Percentiles rank a stretch among this genome's conserved stretches.
These are phyloP conservation scores for Purpureocillium lavendulum DNA, from an alignment of 2,329 filamentous ascomycete genomes.

Conservation along the genomic window DNA sequence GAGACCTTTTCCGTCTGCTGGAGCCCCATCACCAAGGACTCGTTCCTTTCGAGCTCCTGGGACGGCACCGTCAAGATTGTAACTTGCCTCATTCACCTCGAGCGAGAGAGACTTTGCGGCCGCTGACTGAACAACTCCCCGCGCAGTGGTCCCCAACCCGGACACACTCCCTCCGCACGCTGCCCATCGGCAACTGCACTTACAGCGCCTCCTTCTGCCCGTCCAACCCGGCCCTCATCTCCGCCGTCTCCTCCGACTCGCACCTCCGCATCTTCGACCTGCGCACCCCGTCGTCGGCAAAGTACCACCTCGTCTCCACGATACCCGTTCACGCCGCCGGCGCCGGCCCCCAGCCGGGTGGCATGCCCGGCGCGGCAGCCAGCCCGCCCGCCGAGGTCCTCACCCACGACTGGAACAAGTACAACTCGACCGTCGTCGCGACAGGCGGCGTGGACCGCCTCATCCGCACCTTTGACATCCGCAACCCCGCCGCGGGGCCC, in stretches of 20 bases:
- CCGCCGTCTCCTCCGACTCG: slow-evolving; percentile 81
- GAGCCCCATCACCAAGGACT: slow-evolving; percentile 87
- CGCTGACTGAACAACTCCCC: background rate
- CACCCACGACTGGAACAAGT: slow-evolving; percentile 99
- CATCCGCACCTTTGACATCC: slow-evolving; percentile 85
- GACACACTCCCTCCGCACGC: slow-evolving; percentile 66
- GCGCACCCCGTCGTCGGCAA: slow-evolving; percentile 73
- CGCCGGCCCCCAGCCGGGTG: slow-evolving; percentile 27
- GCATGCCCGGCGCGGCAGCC: slow-evolving; percentile 13
- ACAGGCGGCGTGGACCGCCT: slow-evolving; percentile 82
- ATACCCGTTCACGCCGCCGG: slow-evolving; percentile 74
- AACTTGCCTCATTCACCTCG: slow-evolving; percentile 13
- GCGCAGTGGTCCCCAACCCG: slow-evolving; percentile 74
- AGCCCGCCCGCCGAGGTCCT: slow-evolving; percentile 70
- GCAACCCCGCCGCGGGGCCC: slow-evolving; percentile 65
- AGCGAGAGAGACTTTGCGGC: background rate
- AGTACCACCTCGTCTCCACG: slow-evolving; percentile 76
- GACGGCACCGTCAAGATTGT: slow-evolving; percentile 91
- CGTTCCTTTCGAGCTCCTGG: slow-evolving; percentile 88
- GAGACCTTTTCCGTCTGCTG: slow-evolving; percentile 90
- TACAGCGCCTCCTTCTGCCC: slow-evolving; percentile 91
- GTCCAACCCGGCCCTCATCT: slow-evolving; percentile 76
- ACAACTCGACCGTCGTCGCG: slow-evolving; percentile 74
- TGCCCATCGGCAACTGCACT: slow-evolving; percentile 88
- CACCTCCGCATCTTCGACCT: slow-evolving; percentile 88